Evolutionary conservation across 75 land plant genomes (phyloP).

Genomic region (Cryptomeria japonica): DNA sequence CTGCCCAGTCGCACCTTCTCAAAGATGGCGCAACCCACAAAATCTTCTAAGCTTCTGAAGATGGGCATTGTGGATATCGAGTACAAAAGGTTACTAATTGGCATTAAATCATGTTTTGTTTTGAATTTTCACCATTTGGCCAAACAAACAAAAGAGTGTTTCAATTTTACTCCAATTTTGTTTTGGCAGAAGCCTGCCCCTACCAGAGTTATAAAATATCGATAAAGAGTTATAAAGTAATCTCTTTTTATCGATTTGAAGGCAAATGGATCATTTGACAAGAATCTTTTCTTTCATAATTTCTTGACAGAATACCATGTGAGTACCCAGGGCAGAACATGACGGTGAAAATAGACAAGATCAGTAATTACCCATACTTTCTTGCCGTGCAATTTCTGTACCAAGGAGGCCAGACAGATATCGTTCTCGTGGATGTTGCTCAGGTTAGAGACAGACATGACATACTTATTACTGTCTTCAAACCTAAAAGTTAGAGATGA

Average conservation of each 20-base stretch:
- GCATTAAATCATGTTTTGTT: background rate
- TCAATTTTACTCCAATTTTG: too few species aligned
- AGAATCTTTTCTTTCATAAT: slow-evolving; percentile 33
- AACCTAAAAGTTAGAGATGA: too few species aligned
- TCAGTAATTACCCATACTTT: slow-evolving; percentile 46
- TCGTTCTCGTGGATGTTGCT: slow-evolving; percentile 50
- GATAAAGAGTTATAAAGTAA: too few species aligned
- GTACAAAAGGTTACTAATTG: slow-evolving; percentile 39
- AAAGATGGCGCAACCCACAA: slow-evolving; percentile 32
- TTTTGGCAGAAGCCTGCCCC: too few species aligned
- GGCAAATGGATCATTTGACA: background rate
- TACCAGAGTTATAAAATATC: too few species aligned
- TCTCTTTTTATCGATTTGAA: too few species aligned
- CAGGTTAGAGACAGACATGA: slow-evolving; percentile 27
- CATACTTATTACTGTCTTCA: background rate
- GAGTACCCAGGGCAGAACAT: slow-evolving; percentile 45
- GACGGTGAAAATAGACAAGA: slow-evolving; percentile 47
- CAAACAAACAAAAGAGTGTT: too few species aligned
- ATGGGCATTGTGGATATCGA: slow-evolving; percentile 50
- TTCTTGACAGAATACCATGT: slow-evolving; percentile 46
- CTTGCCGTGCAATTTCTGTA: slow-evolving; percentile 50
- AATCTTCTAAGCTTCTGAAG: slow-evolving; percentile 17
- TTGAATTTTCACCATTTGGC: too few species aligned
- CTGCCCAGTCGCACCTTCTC: slow-evolving; percentile 41
- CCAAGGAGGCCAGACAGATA: slow-evolving; percentile 72